Evolutionary conservation across 1,139 yeast genomes (phyloP).

Genomic region (Eremothecium coryli): DNA sequence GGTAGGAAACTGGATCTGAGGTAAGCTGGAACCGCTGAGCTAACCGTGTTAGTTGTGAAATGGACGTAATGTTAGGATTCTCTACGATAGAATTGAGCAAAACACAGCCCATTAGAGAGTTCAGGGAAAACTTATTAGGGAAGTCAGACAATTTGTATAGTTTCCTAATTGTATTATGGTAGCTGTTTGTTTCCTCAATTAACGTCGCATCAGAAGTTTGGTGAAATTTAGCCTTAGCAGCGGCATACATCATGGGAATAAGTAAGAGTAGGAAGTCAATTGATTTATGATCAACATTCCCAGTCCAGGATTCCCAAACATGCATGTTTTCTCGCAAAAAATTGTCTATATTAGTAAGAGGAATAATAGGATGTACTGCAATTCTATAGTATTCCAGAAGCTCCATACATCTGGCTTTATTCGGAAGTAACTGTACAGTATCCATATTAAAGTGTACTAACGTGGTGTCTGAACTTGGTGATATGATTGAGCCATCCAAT

Average conservation of each 20-base stretch:
- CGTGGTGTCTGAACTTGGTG: no score
- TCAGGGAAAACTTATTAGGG: conserved; percentile 44
- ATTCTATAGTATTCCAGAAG: conserved; percentile 40
- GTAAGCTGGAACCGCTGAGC: conserved; percentile 49
- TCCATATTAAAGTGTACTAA: no score
- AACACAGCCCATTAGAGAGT: conserved; percentile 42
- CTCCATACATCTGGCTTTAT: conserved; percentile 42
- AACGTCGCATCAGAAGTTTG: conserved; percentile 33
- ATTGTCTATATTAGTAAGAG: conserved; percentile 37
- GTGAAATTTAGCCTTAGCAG: conserved; percentile 47
- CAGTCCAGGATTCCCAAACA: conserved; percentile 36
- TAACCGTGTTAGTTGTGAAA: conserved; percentile 36
- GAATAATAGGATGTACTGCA: conserved; percentile 47
- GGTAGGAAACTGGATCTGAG: conserved; percentile 47
- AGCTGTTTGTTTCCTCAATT: conserved; percentile 33
- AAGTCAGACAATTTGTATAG: conserved; percentile 42
- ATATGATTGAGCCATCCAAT: not conserved
- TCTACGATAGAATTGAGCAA: conserved; percentile 48
- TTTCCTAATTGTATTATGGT: conserved; percentile 37
- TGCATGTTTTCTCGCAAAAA: conserved; percentile 41
- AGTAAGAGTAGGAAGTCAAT: conserved; percentile 39
- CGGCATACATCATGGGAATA: conserved; percentile 45
- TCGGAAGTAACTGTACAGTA: conserved; percentile 16
- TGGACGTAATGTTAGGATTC: conserved; percentile 37
- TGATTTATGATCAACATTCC: conserved; percentile 2